Evolutionary conservation across 2,329 filamentous ascomycete species (phyloP).

Genomic region (Geosmithia morbida): DNA sequence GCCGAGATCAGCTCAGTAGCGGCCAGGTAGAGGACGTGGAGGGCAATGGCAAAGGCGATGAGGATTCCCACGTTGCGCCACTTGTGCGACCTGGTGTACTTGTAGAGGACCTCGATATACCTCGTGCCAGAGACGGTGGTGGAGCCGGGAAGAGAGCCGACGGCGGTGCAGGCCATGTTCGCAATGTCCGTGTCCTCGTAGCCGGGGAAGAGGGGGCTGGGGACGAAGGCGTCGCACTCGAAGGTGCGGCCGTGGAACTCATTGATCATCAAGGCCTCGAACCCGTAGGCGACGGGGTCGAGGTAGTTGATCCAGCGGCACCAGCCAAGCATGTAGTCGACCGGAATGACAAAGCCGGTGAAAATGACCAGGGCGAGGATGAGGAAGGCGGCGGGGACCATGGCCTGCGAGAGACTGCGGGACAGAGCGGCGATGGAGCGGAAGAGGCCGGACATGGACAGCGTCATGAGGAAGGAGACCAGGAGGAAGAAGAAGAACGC

Average conservation of each 20-base stretch:
- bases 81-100: slow-evolving; percentile 30
- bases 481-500: slow-evolving; percentile 31
- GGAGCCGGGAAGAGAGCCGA: slow-evolving; percentile 31
- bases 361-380: slow-evolving; percentile 17
- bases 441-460: slow-evolving; percentile 54
- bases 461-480: slow-evolving; percentile 33
- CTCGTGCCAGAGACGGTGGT: slow-evolving; percentile 27
- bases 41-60: slow-evolving; percentile 32
- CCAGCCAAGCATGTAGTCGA: slow-evolving; percentile 37
- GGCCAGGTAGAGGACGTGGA: slow-evolving; percentile 31
- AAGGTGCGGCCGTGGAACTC: slow-evolving; percentile 35
- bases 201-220: slow-evolving; percentile 8
- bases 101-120: slow-evolving; percentile 30
- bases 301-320: slow-evolving; percentile 55
- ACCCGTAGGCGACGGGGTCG: slow-evolving; percentile 51
- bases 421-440: slow-evolving; percentile 24
- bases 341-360: slow-evolving; percentile 33
- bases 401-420: slow-evolving; percentile 34
- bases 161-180: slow-evolving; percentile 29
- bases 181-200: slow-evolving; percentile 11
- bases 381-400: slow-evolving; percentile 25
- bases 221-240: slow-evolving; percentile 10
- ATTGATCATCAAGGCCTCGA: slow-evolving; percentile 52
- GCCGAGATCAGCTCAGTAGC: slow-evolving; percentile 31
- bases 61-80: slow-evolving; percentile 46